Evolutionary conservation across 1,284 basidiomycete species (phyloP).

Genomic region (Flammula alnicola): DNA sequence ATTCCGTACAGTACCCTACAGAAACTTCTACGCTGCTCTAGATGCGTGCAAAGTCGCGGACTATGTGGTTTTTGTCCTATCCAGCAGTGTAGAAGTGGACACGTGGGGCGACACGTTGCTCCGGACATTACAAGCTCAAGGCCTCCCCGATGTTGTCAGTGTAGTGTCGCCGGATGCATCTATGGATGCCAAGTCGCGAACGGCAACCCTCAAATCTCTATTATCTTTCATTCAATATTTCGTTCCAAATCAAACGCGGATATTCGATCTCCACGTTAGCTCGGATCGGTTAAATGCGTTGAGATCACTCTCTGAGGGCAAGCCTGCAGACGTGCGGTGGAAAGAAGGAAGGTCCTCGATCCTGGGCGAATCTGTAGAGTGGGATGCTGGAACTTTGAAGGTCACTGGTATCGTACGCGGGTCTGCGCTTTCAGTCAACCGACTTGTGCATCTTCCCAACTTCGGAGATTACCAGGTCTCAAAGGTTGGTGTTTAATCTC

Average conservation of each 20-base stretch:
- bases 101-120: constrained; percentile 89
- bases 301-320: constrained; percentile 80
- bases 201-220: constrained; percentile 80
- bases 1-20: constrained; percentile 78
- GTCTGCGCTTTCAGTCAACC: constrained; percentile 77
- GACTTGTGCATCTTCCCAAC: constrained; percentile 89
- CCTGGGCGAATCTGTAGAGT: constrained; percentile 72
- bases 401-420: constrained; percentile 90
- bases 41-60: constrained; percentile 91
- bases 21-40: constrained; percentile 77
- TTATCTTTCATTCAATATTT: constrained; percentile 96
- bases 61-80: constrained; percentile 88
- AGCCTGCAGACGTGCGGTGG: constrained; percentile 79
- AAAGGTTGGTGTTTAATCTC: constrained; percentile 55
- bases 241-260: constrained; percentile 78
- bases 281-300: constrained; percentile 76
- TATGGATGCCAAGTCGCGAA: constrained; percentile 64
- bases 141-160: constrained; percentile 76
- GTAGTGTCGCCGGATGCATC: constrained; percentile 50
- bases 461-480: constrained; percentile 89
- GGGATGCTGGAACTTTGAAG: constrained; percentile 64
- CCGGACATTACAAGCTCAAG: constrained; percentile 85
- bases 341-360: constrained; percentile 83
- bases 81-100: constrained; percentile 82
- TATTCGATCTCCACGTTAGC: constrained; percentile 65